These are phyloP conservation scores for Cornus florida DNA, from an alignment of 148 eudicot species.

Conservation along the genomic window DNA sequence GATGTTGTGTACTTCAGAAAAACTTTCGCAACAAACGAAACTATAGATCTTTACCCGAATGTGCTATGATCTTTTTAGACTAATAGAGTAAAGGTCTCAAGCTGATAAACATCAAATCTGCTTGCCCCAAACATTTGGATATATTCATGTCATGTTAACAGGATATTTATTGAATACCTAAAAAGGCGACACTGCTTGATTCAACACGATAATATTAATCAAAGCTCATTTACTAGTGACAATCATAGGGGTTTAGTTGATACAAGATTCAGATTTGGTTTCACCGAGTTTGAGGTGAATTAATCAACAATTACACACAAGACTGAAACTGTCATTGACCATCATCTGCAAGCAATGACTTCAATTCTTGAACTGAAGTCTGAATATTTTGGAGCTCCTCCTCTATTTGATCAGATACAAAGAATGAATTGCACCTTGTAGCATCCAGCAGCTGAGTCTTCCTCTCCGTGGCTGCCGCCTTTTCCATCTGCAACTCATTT, in stretches of 20 bases:
- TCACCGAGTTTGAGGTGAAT: background rate
- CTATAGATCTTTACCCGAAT: no score
- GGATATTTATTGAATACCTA: no score
- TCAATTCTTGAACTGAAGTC: constrained; percentile 44
- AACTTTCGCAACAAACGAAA: no score
- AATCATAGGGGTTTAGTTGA: background rate
- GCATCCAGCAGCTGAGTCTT: constrained; percentile 36
- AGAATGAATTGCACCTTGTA: constrained; percentile 21
- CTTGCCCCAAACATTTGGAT: no score
- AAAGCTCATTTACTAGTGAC: background rate
- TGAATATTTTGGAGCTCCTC: constrained; percentile 54
- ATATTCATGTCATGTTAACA: no score
- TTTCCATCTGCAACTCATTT: constrained; percentile 37
- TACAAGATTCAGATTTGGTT: background rate
- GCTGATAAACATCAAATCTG: no score
- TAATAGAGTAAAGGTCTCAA: no score
- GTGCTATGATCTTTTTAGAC: no score
- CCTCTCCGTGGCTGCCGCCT: constrained; percentile 34
- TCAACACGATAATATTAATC: background rate
- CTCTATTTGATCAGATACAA: constrained; percentile 43
- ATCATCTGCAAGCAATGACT: constrained; percentile 36
- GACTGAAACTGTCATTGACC: constrained; percentile 9
- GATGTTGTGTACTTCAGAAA: no score
- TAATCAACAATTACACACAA: background rate
- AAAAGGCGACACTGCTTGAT: background rate